These are phyloP conservation scores for Xylaria sp. DNA, from an alignment of 2,329 filamentous ascomycete genomes.

Conservation along the genomic window DNA sequence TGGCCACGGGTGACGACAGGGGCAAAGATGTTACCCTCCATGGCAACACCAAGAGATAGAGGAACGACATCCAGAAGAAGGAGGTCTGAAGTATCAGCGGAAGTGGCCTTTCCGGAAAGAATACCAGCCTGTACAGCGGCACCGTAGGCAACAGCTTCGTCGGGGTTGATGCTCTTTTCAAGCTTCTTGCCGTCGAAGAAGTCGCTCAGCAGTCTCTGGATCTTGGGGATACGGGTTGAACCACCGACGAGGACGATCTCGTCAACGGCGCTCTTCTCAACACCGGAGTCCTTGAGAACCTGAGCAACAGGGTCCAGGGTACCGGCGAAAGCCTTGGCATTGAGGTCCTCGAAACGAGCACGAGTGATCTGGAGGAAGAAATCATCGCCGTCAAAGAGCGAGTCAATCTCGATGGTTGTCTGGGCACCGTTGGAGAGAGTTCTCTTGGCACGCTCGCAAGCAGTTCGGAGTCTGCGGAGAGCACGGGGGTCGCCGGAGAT, in stretches of 20 bases:
- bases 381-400: constrained; percentile 96
- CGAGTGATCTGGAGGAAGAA: constrained; percentile 97
- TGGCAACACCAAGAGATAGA: constrained; percentile 96
- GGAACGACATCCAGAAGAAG: constrained; percentile 96
- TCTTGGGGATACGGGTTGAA: constrained; percentile 96
- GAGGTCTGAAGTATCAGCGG: constrained; percentile 91
- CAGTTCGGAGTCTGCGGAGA: constrained; percentile 92
- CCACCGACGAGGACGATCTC: constrained; percentile 99
- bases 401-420: constrained; percentile 98
- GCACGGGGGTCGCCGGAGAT: constrained; percentile 85
- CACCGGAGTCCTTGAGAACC: constrained; percentile 88
- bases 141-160: constrained; percentile 98
- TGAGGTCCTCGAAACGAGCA: constrained; percentile 98
- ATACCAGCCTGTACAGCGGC: constrained; percentile 99
- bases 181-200: constrained; percentile 99
- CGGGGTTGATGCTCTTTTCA: constrained; percentile 99
- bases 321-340: constrained; percentile 91
- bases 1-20: constrained; percentile 83
- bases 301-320: constrained; percentile 95
- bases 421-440: constrained; percentile 97
- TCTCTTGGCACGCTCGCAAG: constrained; percentile 99
- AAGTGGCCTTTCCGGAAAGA: constrained; percentile 96
- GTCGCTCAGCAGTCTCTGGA: constrained; percentile 98
- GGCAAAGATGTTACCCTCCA: constrained; percentile 99
- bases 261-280: constrained; percentile 91